Evolutionary conservation across 2,329 filamentous ascomycete genomes (phyloP), one percentile per base, ranked within the genome.

Genomic region (Fusarium falciforme): DNA sequence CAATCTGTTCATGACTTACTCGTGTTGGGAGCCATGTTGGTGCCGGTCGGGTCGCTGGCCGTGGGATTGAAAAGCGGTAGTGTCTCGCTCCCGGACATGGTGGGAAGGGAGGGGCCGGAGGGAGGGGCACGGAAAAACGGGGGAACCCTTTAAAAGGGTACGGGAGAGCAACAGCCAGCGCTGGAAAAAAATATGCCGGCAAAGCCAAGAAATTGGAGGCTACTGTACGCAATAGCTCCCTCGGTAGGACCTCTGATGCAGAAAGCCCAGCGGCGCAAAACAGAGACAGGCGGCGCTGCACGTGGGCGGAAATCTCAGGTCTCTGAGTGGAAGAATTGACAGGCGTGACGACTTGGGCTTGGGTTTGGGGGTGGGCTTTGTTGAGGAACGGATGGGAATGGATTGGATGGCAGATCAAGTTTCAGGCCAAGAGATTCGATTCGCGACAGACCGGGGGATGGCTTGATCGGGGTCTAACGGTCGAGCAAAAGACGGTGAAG

Each of bases 11-110:
- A 49, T 22, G 36, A 72, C 80, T 72, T 78, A 81, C 80, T 82
- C 25, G 76, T 81, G 62, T 81, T 82, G 44, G 80, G 79, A 65
- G 77, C 79, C 81, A 82, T 82, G 67, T 75, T 80, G 62, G 73
- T 76, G 65, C 75, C 75, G 68, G 71, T 76, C 66, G 77, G 71
- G 61, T 78, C 67, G 54, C 71, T 72, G 65, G 76, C 75, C 60
- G 79, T 74, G 67, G 72, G 73, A 60, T 80, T 78, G 76, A 76
- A 79, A 59, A 81, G 72, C 72, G 80, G 80, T 66, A 82, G 76
- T 67, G 80, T 82, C 65, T 82, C 78, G 70, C 72, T 75, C 71
- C 76, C 72, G 66, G 80, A 76, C 79, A 81, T 81, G 68, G 67
- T 78, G 78, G 73, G 65, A 77, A 57, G 59, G 65, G 72, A 71